Conservation (phyloP, 495 filamentous ascomycete species). For the Talaromyces thailandensis region DNA sequence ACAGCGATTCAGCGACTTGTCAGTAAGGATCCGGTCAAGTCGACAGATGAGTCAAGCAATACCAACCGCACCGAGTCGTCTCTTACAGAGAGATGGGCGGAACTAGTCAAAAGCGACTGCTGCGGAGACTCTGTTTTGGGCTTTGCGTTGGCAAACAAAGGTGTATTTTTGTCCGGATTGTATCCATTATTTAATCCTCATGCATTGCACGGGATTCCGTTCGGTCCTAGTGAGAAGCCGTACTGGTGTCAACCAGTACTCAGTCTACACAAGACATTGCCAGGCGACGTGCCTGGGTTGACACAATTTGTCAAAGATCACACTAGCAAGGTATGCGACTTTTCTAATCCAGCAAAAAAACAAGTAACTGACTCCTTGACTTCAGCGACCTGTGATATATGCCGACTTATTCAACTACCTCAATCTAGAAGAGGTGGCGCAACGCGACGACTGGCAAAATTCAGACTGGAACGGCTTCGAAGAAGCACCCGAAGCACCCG, state of each 20-base stretch:
- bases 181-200: slow-evolving; percentile 46
- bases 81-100: slow-evolving; percentile 25
- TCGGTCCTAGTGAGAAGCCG: slow-evolving; percentile 13
- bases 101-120: slow-evolving; percentile 30
- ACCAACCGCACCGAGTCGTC: slow-evolving; percentile 7
- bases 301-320: slow-evolving; percentile 17
- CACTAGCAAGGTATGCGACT: slow-evolving; percentile 14
- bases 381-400: slow-evolving; percentile 16
- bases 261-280: slow-evolving; percentile 39
- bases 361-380: neutral
- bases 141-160: slow-evolving; percentile 33
- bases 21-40: slow-evolving; percentile 10
- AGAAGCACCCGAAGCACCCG: slow-evolving; percentile 15
- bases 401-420: slow-evolving; percentile 21
- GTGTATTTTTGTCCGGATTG: slow-evolving; percentile 33
- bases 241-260: slow-evolving; percentile 46
- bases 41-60: neutral
- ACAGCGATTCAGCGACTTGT: slow-evolving; percentile 32
- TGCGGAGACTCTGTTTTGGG: slow-evolving; percentile 47
- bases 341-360: neutral
- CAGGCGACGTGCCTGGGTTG: slow-evolving; percentile 17
- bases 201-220: slow-evolving; percentile 28
- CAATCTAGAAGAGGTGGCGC: slow-evolving; percentile 10
- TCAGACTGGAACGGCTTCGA: slow-evolving; percentile 20
- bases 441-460: slow-evolving; percentile 27